Evolutionary conservation across 805 yeast species (phyloP), one percentile per base, ranked within the genome.

Genomic region (Candida insectalens): DNA sequence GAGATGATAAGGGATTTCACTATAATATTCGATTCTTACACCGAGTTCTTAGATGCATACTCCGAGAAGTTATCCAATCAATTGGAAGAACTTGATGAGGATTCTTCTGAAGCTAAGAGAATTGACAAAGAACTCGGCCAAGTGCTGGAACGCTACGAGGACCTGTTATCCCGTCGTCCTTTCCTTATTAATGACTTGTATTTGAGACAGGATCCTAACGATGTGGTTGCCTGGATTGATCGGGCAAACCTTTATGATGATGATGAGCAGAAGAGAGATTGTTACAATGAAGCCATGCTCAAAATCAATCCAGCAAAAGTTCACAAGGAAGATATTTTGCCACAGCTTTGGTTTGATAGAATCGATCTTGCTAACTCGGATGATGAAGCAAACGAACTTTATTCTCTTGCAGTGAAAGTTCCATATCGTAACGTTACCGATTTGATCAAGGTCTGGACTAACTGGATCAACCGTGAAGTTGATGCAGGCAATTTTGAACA

Each of bases 381-480:
- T 1, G 60, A 67, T 29, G 60, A 60, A 85, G 88, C 1, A 57
- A 81, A 41, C 61, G 17, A 23, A 9, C 71, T 68, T 36, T 71
- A 74, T 25, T 76, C 76, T 32, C 78, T 89, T 0, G 60, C 74
- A 1, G 23, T 19, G 14, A 74, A 75, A 36, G 88, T 87, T 1
- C 88, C 87, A 5, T 85, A 68, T 55, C 66, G 60, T 18, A 56
- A 65, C 12, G 57, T 74, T 0, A 70, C 71, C 16, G 95, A 85
- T 39, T 55, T 85, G 15, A 82, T 77, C 2, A 68, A 67, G 3
- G 53, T 88, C 5, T 83, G 85, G 70, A 59, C 72, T n/a, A 68
- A 66, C 13, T 88, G 96, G 95, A 64, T 80, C 5, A 81, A 81
- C 36, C 57, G 73, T 55, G 80, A 78, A 38, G 46, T 82, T 20